Evolutionary conservation across 306 rosid genomes (phyloP).

Genomic region (Prunus mongolica): DNA sequence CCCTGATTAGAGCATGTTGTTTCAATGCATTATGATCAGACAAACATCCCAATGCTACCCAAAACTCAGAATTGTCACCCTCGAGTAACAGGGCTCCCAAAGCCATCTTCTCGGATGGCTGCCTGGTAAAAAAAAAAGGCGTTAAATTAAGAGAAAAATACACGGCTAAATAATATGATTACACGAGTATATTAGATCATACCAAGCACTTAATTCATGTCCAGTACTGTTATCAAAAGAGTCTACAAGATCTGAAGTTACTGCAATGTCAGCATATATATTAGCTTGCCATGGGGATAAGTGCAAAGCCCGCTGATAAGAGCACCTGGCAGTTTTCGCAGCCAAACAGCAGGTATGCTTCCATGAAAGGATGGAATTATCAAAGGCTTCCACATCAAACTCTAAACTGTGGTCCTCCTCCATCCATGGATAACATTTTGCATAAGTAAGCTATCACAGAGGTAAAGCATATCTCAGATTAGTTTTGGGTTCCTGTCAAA

Average conservation of each 20-base stretch:
- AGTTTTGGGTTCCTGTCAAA: constrained; percentile 16
- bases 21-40: constrained; percentile 58
- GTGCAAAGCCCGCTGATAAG: constrained; percentile 86
- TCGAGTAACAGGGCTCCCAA: constrained; percentile 89
- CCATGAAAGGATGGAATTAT: constrained; percentile 72
- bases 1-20: constrained; percentile 86
- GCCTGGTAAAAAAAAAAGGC: constrained; percentile 48
- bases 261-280: constrained; percentile 73
- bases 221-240: constrained; percentile 34
- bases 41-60: constrained; percentile 82
- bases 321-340: constrained; percentile 56
- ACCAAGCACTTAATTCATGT: constrained; percentile 50
- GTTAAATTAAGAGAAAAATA: constrained; percentile 21
- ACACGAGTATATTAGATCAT: constrained; percentile 28
- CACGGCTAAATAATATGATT: constrained; percentile 13
- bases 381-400: constrained; percentile 54
- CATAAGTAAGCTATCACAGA: constrained; percentile 66
- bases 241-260: constrained; percentile 49
- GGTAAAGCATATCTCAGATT: constrained; percentile 18
- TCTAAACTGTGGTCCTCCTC: constrained; percentile 54
- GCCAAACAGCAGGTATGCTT: constrained; percentile 57
- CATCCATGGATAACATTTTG: constrained; percentile 84
- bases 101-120: constrained; percentile 72
- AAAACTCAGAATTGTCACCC: constrained; percentile 80
- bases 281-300: constrained; percentile 94